A percentile compares a stretch with the other conserved stretches of the same genome.
Evolutionary conservation across 2,329 filamentous ascomycete genomes (phyloP).

Genomic region (Nemania serpens): DNA sequence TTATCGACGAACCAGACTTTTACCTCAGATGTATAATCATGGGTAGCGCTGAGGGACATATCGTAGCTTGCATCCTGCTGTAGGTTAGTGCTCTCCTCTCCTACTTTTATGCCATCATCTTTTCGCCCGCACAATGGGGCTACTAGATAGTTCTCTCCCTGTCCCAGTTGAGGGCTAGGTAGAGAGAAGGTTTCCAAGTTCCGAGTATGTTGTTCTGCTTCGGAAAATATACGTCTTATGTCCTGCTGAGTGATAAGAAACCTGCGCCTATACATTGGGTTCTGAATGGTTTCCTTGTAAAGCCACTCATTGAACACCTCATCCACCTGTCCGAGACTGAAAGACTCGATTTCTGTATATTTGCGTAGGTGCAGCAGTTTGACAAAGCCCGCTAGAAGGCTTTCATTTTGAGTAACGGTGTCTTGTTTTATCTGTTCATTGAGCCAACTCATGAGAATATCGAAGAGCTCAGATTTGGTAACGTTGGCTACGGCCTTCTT

Average conservation of each 20-base stretch:
- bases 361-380: constrained; percentile 26
- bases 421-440: constrained; percentile 37
- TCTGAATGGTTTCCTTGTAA: constrained; percentile 25
- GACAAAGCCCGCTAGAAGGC: constrained; percentile 31
- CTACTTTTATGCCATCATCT: neutral
- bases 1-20: neutral
- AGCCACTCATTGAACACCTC: constrained; percentile 35
- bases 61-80: neutral
- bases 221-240: constrained; percentile 27
- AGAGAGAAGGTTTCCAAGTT: neutral
- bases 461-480: constrained; percentile 24
- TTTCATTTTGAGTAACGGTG: constrained; percentile 22
- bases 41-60: neutral
- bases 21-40: neutral
- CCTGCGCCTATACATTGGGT: constrained; percentile 34
- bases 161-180: neutral
- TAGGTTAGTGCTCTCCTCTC: neutral
- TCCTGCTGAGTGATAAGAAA: constrained; percentile 37
- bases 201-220: neutral
- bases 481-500: neutral
- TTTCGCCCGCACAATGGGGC: constrained; percentile 10
- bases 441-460: constrained; percentile 36
- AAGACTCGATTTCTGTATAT: constrained; percentile 15
- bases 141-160: neutral
- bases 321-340: constrained; percentile 26